Percentiles rank a stretch among this genome's conserved stretches.
Conservation (phyloP, 1,139 yeast species). For the Suhomyces kunorum region DNA sequence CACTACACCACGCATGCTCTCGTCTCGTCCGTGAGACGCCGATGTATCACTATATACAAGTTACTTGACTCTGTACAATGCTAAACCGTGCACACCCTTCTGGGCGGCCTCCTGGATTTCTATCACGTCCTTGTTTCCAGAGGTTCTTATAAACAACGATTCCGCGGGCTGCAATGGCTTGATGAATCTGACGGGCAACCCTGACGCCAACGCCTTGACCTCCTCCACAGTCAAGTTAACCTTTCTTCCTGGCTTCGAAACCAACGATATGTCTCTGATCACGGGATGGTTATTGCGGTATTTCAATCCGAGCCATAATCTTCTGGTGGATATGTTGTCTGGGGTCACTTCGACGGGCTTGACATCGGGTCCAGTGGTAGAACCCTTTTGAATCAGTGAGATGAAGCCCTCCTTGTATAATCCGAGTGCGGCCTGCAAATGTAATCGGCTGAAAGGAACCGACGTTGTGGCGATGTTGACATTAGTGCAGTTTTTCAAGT, state of each 20-base stretch:
- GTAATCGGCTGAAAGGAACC: constrained; percentile 81
- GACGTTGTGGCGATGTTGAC: constrained; percentile 75
- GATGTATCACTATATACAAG: constrained; percentile 8
- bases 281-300: constrained; percentile 83
- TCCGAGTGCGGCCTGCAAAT: constrained; percentile 79
- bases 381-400: constrained; percentile 81
- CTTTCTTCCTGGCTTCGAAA: constrained; percentile 84
- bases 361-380: constrained; percentile 84
- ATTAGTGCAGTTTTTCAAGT: constrained; percentile 82
- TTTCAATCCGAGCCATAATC: constrained; percentile 90
- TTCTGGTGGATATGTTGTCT: constrained; percentile 81
- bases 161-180: constrained; percentile 91
- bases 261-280: constrained; percentile 65
- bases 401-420: constrained; percentile 90
- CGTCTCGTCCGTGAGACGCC: constrained; percentile 2
- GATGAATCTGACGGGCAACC: constrained; percentile 71
- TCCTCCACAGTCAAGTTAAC: constrained; percentile 66
- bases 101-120: constrained; percentile 85
- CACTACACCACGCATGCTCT: background rate
- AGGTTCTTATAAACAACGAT: constrained; percentile 64
- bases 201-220: constrained; percentile 71
- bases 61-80: constrained; percentile 75
- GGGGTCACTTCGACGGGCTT: constrained; percentile 77
- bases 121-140: constrained; percentile 55
- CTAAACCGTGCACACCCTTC: constrained; percentile 71